Evolutionary conservation across 1,284 basidiomycete genomes (phyloP).

Genomic region (Apiotrichum montevideense): DNA sequence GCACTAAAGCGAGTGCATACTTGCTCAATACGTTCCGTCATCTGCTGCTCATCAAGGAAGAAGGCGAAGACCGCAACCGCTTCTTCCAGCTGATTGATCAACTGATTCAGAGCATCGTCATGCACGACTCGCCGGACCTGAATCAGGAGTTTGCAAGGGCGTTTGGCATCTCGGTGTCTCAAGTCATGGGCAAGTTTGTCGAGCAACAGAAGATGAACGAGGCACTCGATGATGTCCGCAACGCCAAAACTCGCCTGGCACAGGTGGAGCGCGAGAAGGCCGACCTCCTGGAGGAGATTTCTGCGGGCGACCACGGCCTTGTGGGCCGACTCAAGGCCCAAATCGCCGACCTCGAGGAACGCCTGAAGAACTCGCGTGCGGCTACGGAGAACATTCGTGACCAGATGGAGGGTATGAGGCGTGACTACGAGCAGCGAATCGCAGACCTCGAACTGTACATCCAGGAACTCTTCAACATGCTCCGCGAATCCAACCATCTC

Average conservation of each 20-base stretch:
- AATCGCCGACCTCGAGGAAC: slow-evolving; percentile 68
- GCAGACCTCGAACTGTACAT: slow-evolving; percentile 85
- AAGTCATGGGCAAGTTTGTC: slow-evolving; percentile 82
- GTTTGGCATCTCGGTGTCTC: slow-evolving; percentile 82
- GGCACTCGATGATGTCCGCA: slow-evolving; percentile 70
- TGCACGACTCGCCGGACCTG: slow-evolving; percentile 69
- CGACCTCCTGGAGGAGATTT: slow-evolving; percentile 69
- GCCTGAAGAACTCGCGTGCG: slow-evolving; percentile 69
- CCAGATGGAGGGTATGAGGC: slow-evolving; percentile 73
- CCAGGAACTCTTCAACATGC: slow-evolving; percentile 86
- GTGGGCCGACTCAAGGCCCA: slow-evolving; percentile 75
- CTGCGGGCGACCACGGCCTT: slow-evolving; percentile 71
- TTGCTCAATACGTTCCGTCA: slow-evolving; percentile 91
- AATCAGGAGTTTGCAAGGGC: slow-evolving; percentile 72
- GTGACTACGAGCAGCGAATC: slow-evolving; percentile 79
- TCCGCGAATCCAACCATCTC: slow-evolving; percentile 72
- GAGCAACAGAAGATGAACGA: slow-evolving; percentile 79
- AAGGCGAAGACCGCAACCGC: slow-evolving; percentile 73
- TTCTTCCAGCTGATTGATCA: slow-evolving; percentile 92
- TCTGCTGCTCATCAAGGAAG: slow-evolving; percentile 79
- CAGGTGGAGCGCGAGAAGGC: slow-evolving; percentile 42
- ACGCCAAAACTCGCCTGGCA: slow-evolving; percentile 58
- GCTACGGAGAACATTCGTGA: slow-evolving; percentile 67
- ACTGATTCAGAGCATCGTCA: slow-evolving; percentile 85
- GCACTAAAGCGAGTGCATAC: slow-evolving; percentile 74